Percentiles rank a stretch among this genome's conserved stretches.
Conservation (phyloP, 768 basidiomycete species). For the Podaxis sp. region DNA sequence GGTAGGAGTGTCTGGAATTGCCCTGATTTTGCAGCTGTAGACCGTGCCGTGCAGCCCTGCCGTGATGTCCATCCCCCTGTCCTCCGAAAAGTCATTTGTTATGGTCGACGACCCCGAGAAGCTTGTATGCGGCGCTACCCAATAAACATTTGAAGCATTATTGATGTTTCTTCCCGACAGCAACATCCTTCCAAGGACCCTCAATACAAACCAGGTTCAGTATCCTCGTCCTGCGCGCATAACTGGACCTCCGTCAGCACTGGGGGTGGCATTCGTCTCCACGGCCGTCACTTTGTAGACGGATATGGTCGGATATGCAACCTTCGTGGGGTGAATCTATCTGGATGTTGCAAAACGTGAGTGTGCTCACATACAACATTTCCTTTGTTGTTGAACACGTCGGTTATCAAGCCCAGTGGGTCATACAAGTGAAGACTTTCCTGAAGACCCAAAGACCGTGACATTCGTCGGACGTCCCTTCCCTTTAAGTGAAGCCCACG, state of each 20-base stretch:
- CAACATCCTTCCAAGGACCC: slow-evolving; percentile 44
- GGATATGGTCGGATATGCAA: slow-evolving; percentile 72
- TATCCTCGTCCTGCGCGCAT: slow-evolving; percentile 53
- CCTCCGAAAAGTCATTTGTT: slow-evolving; percentile 4
- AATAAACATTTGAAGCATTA: background rate
- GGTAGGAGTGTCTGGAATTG: too few species aligned
- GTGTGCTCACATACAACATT: slow-evolving; percentile 20
- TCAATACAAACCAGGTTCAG: slow-evolving; percentile 43
- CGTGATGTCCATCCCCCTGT: background rate
- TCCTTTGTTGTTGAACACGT: slow-evolving; percentile 8
- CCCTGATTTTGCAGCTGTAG: background rate
- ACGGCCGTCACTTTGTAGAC: slow-evolving; percentile 84
- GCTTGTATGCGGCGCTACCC: slow-evolving; percentile 3
- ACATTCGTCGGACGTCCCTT: slow-evolving; percentile 92
- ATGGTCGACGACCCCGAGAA: slow-evolving; percentile 1
- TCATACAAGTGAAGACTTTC: slow-evolving; percentile 65
- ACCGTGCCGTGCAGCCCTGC: background rate
- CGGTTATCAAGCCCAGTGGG: slow-evolving; percentile 52
- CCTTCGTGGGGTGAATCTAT: slow-evolving; percentile 82
- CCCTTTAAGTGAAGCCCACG: slow-evolving; percentile 81
- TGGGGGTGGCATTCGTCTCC: slow-evolving; percentile 49
- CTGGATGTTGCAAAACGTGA: slow-evolving; percentile 80
- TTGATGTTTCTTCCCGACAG: background rate
- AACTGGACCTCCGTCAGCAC: slow-evolving; percentile 63
- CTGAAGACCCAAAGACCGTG: slow-evolving; percentile 55